These are phyloP conservation scores for Cryptosporidium bovis DNA, from an alignment of 169 alveolate genomes.

Conservation along the genomic window DNA sequence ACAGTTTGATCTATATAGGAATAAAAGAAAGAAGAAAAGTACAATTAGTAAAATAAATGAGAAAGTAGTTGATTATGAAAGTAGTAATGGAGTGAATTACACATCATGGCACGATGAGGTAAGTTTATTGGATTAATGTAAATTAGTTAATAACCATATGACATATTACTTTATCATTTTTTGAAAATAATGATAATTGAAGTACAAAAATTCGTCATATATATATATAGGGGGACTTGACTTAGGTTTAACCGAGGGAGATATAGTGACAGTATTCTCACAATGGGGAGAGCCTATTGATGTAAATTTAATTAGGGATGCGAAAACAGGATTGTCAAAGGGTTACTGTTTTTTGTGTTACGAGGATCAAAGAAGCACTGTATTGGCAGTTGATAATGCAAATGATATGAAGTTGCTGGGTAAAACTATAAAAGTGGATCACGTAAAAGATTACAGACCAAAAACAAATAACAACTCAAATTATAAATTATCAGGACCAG, in stretches of 20 bases:
- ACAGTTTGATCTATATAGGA: neutral
- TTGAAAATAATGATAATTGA: no score
- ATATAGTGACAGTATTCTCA: conserved; percentile 95
- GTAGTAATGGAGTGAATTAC: neutral
- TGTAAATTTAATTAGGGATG: conserved; percentile 93
- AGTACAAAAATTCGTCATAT: conserved; percentile 85
- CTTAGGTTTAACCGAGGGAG: conserved; percentile 97
- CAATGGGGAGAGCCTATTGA: conserved; percentile 98
- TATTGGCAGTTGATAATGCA: conserved; percentile 99
- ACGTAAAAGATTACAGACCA: conserved; percentile 91
- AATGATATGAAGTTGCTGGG: conserved; percentile 93
- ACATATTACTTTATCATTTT: neutral
- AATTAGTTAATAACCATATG: neutral
- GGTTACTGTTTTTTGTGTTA: conserved; percentile 97
- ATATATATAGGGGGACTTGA: conserved; percentile 90
- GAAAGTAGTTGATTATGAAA: neutral
- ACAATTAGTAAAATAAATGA: neutral
- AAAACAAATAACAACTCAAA: neutral
- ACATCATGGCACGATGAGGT: conserved; percentile 33
- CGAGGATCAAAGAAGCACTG: conserved; percentile 96
- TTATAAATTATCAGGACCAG: conserved; percentile 31
- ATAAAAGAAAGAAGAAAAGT: neutral
- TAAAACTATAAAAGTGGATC: conserved; percentile 94
- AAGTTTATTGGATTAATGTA: conserved; percentile 5
- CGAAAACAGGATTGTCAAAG: conserved; percentile 93